Evolutionary conservation across 805 yeast species (phyloP).

Genomic region (Wickerhamomyces kurtzmanii): DNA sequence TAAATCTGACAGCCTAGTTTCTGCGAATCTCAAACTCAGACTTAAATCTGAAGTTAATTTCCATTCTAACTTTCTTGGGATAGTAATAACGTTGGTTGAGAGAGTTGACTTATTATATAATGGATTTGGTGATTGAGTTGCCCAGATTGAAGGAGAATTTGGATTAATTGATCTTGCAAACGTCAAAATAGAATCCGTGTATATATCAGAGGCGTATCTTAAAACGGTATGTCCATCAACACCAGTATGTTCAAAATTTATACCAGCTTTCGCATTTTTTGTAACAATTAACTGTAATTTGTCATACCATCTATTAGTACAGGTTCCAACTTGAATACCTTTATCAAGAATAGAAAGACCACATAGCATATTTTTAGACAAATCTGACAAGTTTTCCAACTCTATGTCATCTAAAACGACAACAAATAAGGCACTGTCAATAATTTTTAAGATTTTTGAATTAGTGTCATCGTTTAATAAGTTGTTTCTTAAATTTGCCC

Average conservation of each 20-base stretch:
- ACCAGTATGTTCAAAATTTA: slow-evolving; percentile 90
- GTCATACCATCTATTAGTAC: slow-evolving; percentile 94
- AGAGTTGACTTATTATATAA: slow-evolving; percentile 29
- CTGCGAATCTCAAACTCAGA: slow-evolving; percentile 79
- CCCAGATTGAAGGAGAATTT: slow-evolving; percentile 63
- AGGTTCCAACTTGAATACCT: slow-evolving; percentile 89
- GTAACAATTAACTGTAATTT: slow-evolving; percentile 83
- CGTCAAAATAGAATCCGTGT: slow-evolving; percentile 81
- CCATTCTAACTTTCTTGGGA: slow-evolving; percentile 89
- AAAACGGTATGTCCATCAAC: slow-evolving; percentile 93
- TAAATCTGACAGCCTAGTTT: slow-evolving; percentile 77
- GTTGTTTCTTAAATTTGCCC: slow-evolving; percentile 68
- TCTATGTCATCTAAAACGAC: slow-evolving; percentile 77
- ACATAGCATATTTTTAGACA: slow-evolving; percentile 80
- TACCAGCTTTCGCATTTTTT: slow-evolving; percentile 84
- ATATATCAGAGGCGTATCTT: slow-evolving; percentile 80
- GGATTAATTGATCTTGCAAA: slow-evolving; percentile 79
- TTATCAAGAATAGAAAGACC: slow-evolving; percentile 72
- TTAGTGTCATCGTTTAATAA: slow-evolving; percentile 42
- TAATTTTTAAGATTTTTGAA: slow-evolving; percentile 58
- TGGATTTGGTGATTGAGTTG: slow-evolving; percentile 37
- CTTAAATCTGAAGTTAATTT: slow-evolving; percentile 68
- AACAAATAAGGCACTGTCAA: slow-evolving; percentile 77
- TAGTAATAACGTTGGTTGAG: slow-evolving; percentile 42
- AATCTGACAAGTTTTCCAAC: slow-evolving; percentile 46